Evolutionary conservation across 2,329 filamentous ascomycete genomes (phyloP).

Genomic region (Rutstroemia sp.): DNA sequence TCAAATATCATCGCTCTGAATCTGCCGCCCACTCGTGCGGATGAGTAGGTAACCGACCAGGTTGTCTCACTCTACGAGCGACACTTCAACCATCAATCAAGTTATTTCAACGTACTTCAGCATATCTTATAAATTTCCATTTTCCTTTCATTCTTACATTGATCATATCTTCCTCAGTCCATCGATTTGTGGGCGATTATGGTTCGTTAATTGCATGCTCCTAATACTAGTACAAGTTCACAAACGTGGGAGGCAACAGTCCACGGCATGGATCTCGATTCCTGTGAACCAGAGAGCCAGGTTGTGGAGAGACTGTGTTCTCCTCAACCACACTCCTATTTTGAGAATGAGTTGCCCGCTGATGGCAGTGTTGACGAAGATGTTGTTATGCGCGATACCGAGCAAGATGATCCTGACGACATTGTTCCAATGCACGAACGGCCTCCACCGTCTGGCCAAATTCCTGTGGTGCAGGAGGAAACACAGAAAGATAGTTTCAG

Average conservation of each 20-base stretch:
- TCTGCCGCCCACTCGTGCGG: too few relatives aligned
- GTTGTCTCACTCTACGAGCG: too few relatives aligned
- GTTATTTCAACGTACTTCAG: too few relatives aligned
- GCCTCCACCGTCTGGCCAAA: neutral
- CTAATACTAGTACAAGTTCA: neutral
- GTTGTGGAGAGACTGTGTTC: neutral
- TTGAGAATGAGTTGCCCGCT: neutral
- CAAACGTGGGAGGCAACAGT: neutral
- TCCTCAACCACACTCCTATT: neutral
- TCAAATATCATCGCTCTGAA: too few relatives aligned
- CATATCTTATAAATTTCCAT: too few relatives aligned
- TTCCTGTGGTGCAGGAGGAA: neutral
- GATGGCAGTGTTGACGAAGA: neutral
- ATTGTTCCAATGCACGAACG: neutral
- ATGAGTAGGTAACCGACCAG: too few relatives aligned
- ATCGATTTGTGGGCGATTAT: too few relatives aligned
- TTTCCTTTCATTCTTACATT: too few relatives aligned
- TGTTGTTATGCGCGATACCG: neutral
- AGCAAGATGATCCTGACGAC: neutral
- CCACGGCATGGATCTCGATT: neutral
- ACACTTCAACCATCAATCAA: too few relatives aligned
- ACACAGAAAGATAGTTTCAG: slow-evolving; percentile 4
- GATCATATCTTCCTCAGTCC: too few relatives aligned
- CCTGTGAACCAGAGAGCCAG: slow-evolving; percentile 13
- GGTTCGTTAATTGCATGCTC: too few relatives aligned